These are phyloP conservation scores for Umbelopsis ramanniana DNA, from an alignment of 192 early-diverging fungal genomes.

Conservation along the genomic window DNA sequence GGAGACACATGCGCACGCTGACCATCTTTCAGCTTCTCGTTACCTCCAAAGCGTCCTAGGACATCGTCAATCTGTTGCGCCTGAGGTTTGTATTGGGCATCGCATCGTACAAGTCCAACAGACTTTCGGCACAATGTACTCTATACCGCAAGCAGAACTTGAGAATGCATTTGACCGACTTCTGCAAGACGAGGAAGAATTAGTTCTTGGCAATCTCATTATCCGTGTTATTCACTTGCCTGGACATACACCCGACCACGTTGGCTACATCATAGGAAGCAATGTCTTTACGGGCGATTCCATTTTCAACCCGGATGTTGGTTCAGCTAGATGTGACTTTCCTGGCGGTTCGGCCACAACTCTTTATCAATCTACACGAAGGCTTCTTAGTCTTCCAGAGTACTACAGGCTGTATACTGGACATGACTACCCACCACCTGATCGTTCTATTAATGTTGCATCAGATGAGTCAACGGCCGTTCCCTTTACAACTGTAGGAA, in stretches of 20 bases:
- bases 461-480: neutral
- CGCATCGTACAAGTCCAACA: neutral
- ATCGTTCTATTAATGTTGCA: neutral
- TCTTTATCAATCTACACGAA: neutral
- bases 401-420: neutral
- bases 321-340: slow-evolving; percentile 1
- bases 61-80: neutral
- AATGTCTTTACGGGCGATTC: slow-evolving; percentile 6
- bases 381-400: neutral
- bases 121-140: neutral
- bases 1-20: slow-evolving; percentile 5
- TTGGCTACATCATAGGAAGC: neutral
- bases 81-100: neutral
- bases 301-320: slow-evolving; percentile 2
- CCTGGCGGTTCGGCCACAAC: neutral
- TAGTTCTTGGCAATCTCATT: neutral
- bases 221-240: neutral
- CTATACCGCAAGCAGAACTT: neutral
- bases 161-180: slow-evolving; percentile 1
- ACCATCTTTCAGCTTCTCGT: neutral
- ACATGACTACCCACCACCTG: slow-evolving; percentile 1
- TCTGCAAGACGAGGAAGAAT: neutral
- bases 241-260: neutral
- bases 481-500: neutral
- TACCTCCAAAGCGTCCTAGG: neutral